Percentiles rank a stretch among this genome's conserved stretches.
These are phyloP conservation scores for Boletus semigastroideus DNA, from an alignment of 1,284 basidiomycete species.

Conservation along the genomic window DNA sequence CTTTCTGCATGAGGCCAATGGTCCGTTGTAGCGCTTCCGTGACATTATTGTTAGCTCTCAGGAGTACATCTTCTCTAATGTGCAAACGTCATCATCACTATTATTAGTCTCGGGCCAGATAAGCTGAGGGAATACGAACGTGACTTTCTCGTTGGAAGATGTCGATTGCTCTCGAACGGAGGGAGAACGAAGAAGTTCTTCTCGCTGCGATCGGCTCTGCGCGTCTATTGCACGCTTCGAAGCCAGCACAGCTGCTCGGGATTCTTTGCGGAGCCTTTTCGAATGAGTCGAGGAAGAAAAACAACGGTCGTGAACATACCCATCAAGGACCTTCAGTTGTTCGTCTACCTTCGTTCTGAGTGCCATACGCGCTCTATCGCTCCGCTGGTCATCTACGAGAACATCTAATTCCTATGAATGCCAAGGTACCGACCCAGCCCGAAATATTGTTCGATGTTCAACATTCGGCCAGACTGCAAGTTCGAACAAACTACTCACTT, in stretches of 20 bases:
- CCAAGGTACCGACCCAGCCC: neutral
- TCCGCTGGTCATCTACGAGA: conserved; percentile 65
- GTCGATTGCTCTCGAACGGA: conserved; percentile 44
- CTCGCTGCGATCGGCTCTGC: conserved; percentile 53
- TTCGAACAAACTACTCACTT: conserved; percentile 52
- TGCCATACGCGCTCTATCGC: conserved; percentile 51
- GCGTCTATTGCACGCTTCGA: conserved; percentile 74
- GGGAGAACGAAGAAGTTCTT: conserved; percentile 61
- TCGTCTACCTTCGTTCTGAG: conserved; percentile 52
- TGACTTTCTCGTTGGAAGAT: conserved; percentile 49
- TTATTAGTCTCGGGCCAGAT: neutral
- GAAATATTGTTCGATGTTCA: conserved; percentile 8
- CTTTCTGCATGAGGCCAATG: conserved; percentile 82
- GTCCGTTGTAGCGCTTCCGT: conserved; percentile 86
- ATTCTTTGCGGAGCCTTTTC: conserved; percentile 57
- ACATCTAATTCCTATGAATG: conserved; percentile 57
- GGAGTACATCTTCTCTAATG: conserved; percentile 77
- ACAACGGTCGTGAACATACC: conserved; percentile 42
- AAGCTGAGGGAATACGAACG: conserved; percentile 41
- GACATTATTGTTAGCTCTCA: conserved; percentile 85
- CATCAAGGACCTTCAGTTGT: conserved; percentile 45
- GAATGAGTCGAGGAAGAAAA: conserved; percentile 22
- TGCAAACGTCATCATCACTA: neutral
- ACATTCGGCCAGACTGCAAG: neutral
- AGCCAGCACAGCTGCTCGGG: conserved; percentile 60